phyloP scores from a whole-genome alignment of 169 alveolate species.

The Plasmodium vivax region DNA sequence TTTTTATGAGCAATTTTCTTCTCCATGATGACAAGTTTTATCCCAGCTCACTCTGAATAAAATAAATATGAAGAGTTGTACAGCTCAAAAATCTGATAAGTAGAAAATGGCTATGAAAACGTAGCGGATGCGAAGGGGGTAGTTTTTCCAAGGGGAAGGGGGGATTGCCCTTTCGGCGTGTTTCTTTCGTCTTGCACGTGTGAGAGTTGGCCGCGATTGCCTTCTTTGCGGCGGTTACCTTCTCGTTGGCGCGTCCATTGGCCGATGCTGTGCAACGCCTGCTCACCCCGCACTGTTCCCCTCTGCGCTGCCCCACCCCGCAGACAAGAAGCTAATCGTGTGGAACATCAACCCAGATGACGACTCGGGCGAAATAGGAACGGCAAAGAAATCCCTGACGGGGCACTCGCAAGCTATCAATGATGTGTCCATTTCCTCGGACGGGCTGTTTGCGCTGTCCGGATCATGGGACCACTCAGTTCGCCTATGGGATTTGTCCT shows the following conservation, averaged over 20 bases:
- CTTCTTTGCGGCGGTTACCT: background rate
- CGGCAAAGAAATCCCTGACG: constrained; percentile 86
- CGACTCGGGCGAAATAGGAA: constrained; percentile 87
- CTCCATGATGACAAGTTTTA: constrained; percentile 44
- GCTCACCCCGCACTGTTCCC: background rate
- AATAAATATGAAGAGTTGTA: constrained; percentile 48
- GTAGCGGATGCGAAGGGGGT: background rate
- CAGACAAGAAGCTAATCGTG: constrained; percentile 87
- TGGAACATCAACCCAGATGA: constrained; percentile 88
- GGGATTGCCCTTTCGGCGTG: background rate
- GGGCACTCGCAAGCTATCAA: constrained; percentile 95
- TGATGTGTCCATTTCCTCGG: constrained; percentile 94
- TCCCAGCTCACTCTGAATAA: constrained; percentile 76
- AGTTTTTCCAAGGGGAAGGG: background rate
- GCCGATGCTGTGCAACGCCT: background rate
- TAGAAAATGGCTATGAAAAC: constrained; percentile 2
- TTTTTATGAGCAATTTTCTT: constrained; percentile 17
- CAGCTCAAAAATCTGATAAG: constrained; percentile 56
- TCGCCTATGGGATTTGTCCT: constrained; percentile 94
- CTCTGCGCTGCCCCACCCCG: background rate
- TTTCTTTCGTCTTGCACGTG: background rate
- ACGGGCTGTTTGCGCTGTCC: constrained; percentile 94
- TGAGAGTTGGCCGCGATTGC: background rate
- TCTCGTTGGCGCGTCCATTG: background rate
- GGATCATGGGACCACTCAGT: constrained; percentile 95